Evolutionary conservation across 2,329 filamentous ascomycete species (phyloP).

Genomic region (Cercospora sp.): DNA sequence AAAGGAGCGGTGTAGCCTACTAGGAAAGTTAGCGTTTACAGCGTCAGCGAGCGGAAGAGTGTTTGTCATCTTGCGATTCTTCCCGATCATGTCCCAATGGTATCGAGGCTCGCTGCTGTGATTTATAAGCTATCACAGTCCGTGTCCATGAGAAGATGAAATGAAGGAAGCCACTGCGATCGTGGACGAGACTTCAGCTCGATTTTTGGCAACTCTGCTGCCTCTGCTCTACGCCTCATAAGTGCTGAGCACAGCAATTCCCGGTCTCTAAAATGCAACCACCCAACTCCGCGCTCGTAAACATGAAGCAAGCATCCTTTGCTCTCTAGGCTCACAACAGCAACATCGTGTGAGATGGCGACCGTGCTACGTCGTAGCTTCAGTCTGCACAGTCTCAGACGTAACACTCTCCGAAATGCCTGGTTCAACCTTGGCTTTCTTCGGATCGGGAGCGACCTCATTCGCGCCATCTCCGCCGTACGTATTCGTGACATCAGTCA

Average conservation of each 20-base stretch:
- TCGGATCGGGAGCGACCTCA: constrained; percentile 43
- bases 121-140: not conserved
- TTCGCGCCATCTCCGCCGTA: constrained; percentile 38
- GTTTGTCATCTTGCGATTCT: not conserved
- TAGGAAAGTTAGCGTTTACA: not conserved
- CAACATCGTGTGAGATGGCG: too few species aligned
- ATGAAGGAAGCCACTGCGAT: not conserved
- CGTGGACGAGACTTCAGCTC: not conserved
- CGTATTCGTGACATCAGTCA: constrained; percentile 52
- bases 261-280: not conserved
- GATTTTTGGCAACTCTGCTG: not conserved
- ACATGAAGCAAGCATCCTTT: constrained; percentile 4
- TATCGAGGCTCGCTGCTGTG: not conserved
- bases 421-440: constrained; percentile 45
- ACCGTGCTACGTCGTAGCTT: not conserved
- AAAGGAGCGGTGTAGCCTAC: not conserved
- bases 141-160: not conserved
- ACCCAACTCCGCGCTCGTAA: constrained; percentile 14
- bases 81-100: not conserved
- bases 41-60: not conserved
- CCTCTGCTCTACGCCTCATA: not conserved
- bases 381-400: not conserved
- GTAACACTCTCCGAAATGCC: not conserved
- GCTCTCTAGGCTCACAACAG: not conserved
- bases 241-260: not conserved